A percentile compares a stretch with the other conserved stretches of the same genome.
phyloP scores from a whole-genome alignment of 2,329 filamentous ascomycete genomes.

The Dryadomyces quercus-mongolicae region DNA sequence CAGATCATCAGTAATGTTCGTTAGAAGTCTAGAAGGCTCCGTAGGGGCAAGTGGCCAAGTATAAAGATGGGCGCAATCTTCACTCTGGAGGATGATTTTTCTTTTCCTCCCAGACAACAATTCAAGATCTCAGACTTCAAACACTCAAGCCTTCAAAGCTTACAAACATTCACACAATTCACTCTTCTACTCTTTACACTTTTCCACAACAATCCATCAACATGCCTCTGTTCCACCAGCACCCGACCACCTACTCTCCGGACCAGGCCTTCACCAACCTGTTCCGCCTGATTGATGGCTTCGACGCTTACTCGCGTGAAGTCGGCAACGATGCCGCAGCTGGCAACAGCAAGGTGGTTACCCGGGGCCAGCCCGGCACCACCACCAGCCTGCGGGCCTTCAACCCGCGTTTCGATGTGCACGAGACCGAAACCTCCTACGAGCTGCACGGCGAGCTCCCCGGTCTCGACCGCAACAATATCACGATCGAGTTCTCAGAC shows the following conservation, averaged over 20 bases:
- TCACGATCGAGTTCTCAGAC: conserved; percentile 71
- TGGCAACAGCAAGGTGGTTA: conserved; percentile 14
- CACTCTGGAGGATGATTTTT: neutral
- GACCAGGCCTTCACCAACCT: conserved; percentile 23
- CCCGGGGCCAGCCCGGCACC: conserved; percentile 22
- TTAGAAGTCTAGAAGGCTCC: neutral
- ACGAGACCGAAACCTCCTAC: conserved; percentile 55
- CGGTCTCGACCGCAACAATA: conserved; percentile 60
- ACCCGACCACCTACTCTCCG: conserved; percentile 24
- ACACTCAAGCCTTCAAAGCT: neutral
- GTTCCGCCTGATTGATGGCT: conserved; percentile 54
- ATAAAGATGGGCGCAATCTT: neutral
- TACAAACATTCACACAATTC: neutral
- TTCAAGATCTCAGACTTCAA: neutral
- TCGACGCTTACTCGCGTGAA: conserved; percentile 42
- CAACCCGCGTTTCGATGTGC: conserved; percentile 67
- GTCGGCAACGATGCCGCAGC: conserved; percentile 5
- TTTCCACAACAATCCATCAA: conserved; percentile 19
- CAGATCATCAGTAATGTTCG: neutral
- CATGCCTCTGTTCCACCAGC: conserved; percentile 49
- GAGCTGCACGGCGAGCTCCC: conserved; percentile 73
- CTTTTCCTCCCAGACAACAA: neutral
- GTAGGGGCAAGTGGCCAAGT: neutral
- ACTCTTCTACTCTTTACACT: conserved; percentile 5
- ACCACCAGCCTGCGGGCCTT: conserved; percentile 27